phyloP scores from a whole-genome alignment of 148 eudicot genomes.

The Vaccinium darrowii region DNA sequence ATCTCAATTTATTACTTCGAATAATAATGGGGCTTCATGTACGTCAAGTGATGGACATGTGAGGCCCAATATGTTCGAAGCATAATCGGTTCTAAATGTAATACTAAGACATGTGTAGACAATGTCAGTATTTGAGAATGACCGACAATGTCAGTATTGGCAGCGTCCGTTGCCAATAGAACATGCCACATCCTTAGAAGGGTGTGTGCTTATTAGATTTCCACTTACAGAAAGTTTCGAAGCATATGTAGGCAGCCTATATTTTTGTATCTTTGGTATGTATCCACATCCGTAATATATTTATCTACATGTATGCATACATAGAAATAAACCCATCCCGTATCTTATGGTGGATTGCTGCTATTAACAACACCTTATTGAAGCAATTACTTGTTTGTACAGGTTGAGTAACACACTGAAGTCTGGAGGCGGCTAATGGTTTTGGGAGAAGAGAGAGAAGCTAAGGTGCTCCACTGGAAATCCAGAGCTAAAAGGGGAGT shows the following conservation, averaged over 20 bases:
- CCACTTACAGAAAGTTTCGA: not conserved
- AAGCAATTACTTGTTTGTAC: not conserved
- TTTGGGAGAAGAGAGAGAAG: conserved; percentile 1
- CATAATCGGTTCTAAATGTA: not conserved
- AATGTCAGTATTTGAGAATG: not conserved
- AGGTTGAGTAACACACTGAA: conserved; percentile 97
- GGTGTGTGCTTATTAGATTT: not conserved
- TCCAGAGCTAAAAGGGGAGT: not conserved
- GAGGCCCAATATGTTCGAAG: not conserved
- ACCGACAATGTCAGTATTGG: not conserved
- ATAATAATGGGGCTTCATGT: not conserved
- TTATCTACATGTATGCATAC: not conserved
- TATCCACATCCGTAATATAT: too few species aligned
- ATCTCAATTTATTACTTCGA: not conserved
- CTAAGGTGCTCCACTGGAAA: not conserved
- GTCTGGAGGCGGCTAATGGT: conserved; percentile 64
- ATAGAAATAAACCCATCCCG: not conserved
- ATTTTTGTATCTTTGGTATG: not conserved
- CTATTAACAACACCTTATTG: not conserved
- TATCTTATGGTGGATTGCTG: not conserved
- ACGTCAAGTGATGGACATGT: not conserved
- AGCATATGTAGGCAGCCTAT: not conserved
- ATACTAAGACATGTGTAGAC: not conserved
- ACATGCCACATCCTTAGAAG: too few species aligned
- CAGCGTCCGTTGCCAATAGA: not conserved